Percentiles rank a stretch among this genome's conserved stretches.
Evolutionary conservation across 192 early-diverging fungal species (phyloP).

Genomic region (Nowakowskiella sp.): DNA sequence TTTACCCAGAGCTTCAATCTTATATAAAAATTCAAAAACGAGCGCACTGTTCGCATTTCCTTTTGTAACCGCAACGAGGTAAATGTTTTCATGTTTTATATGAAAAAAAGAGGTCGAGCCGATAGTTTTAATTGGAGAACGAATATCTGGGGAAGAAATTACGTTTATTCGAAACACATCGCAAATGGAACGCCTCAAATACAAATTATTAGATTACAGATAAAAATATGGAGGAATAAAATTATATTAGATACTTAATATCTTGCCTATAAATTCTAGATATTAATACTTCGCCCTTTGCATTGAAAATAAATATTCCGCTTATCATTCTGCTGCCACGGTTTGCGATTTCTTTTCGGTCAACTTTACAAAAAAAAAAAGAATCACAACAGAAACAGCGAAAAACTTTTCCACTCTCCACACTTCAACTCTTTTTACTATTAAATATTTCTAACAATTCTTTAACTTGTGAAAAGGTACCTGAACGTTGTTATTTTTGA

Average conservation of each 20-base stretch:
- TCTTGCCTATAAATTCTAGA: constrained; percentile 91
- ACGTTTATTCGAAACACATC: constrained; percentile 98
- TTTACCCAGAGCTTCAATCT: constrained; percentile 65
- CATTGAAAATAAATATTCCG: constrained; percentile 95
- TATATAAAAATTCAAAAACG: constrained; percentile 91
- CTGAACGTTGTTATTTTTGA: no score
- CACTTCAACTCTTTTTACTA: no score
- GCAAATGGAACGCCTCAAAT: constrained; percentile 74
- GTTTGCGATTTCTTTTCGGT: no score
- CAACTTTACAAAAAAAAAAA: no score
- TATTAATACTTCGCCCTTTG: constrained; percentile 97
- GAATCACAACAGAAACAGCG: no score
- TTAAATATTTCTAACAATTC: no score
- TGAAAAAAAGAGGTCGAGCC: constrained; percentile 93
- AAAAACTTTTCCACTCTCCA: no score
- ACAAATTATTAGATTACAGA: not conserved
- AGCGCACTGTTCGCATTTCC: constrained; percentile 93
- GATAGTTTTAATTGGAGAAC: constrained; percentile 78
- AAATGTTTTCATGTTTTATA: constrained; percentile 93
- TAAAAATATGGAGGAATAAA: not conserved
- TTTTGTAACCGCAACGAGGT: constrained; percentile 84
- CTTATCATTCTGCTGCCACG: constrained; percentile 86
- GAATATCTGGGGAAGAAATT: constrained; percentile 78
- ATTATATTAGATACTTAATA: constrained; percentile 62
- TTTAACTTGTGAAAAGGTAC: no score